phyloP scores from a whole-genome alignment of 257 asterid genomes.

The Handroanthus guayacan region DNA sequence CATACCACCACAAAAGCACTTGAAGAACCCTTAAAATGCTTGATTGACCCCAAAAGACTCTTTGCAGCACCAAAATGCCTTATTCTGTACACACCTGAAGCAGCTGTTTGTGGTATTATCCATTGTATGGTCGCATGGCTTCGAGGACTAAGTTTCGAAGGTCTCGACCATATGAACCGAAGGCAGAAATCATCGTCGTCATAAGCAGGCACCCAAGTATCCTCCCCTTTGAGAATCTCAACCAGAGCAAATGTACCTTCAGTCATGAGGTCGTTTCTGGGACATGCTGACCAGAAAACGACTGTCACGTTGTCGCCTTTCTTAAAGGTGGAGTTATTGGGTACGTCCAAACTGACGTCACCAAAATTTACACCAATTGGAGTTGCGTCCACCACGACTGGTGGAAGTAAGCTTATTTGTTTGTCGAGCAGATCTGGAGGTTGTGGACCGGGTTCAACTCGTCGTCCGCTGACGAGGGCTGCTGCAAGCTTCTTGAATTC shows the following conservation, averaged over 20 bases:
- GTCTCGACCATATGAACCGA: slow-evolving; percentile 91
- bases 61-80: slow-evolving; percentile 95
- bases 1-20: slow-evolving; percentile 87
- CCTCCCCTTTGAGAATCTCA: slow-evolving; percentile 72
- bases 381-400: slow-evolving; percentile 78
- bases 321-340: slow-evolving; percentile 71
- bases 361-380: slow-evolving; percentile 76
- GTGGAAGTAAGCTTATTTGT: slow-evolving; percentile 78
- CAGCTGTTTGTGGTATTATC: slow-evolving; percentile 75
- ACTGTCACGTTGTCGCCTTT: slow-evolving; percentile 77
- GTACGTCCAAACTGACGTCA: slow-evolving; percentile 67
- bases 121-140: slow-evolving; percentile 82
- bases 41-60: slow-evolving; percentile 66
- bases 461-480: slow-evolving; percentile 55
- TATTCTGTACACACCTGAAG: slow-evolving; percentile 82
- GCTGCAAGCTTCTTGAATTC: slow-evolving; percentile 79
- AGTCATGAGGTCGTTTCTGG: slow-evolving; percentile 94
- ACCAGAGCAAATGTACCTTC: slow-evolving; percentile 97
- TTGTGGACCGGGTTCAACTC: slow-evolving; percentile 73
- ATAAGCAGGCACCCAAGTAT: slow-evolving; percentile 79
- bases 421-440: slow-evolving; percentile 81
- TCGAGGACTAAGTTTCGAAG: slow-evolving; percentile 71
- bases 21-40: slow-evolving; percentile 87
- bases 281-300: slow-evolving; percentile 89
- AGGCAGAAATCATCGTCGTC: slow-evolving; percentile 93